Percentiles rank a stretch among this genome's conserved stretches.
These are phyloP conservation scores for Phytophthora pinifolia DNA, from an alignment of 352 stramenopile species.

Conservation along the genomic window DNA sequence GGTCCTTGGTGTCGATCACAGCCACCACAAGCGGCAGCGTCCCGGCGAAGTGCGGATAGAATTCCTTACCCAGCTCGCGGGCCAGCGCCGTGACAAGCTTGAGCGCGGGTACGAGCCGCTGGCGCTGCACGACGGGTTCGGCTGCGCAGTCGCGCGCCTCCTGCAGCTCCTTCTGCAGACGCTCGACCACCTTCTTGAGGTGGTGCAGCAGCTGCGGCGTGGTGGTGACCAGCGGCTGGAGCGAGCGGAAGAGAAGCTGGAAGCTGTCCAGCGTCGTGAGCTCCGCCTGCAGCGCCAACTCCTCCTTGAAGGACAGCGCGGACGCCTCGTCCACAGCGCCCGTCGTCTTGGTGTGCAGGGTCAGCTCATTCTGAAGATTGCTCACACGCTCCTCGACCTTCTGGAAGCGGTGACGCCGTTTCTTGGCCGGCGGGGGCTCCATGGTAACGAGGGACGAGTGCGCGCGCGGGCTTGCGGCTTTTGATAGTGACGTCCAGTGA, in stretches of 20 bases:
- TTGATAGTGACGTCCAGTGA: constrained; percentile 12
- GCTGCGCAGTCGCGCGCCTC: constrained; percentile 25
- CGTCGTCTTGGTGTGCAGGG: constrained; percentile 83
- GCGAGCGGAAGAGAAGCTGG: constrained; percentile 66
- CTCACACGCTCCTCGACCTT: constrained; percentile 79
- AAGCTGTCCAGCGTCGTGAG: constrained; percentile 85
- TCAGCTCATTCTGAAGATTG: constrained; percentile 76
- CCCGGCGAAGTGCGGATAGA: constrained; percentile 79
- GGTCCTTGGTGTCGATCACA: constrained; percentile 86
- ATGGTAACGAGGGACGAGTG: constrained; percentile 5
- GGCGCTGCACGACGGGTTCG: constrained; percentile 62
- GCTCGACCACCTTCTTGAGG: constrained; percentile 66
- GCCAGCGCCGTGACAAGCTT: constrained; percentile 83
- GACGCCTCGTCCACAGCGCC: constrained; percentile 52
- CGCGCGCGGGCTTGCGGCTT: not conserved
- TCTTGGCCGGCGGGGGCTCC: constrained; percentile 47
- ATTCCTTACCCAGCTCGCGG: constrained; percentile 83
- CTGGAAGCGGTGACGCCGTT: constrained; percentile 85
- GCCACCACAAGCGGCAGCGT: constrained; percentile 68
- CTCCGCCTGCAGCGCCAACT: constrained; percentile 76
- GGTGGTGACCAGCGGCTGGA: constrained; percentile 75
- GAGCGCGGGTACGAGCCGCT: constrained; percentile 71
- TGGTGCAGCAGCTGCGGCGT: constrained; percentile 85
- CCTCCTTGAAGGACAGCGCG: constrained; percentile 79
- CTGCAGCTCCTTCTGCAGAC: constrained; percentile 63